Evolutionary conservation across 1,284 basidiomycete species (phyloP).

Genomic region (Sporisorium iseilematis-ciliati): DNA sequence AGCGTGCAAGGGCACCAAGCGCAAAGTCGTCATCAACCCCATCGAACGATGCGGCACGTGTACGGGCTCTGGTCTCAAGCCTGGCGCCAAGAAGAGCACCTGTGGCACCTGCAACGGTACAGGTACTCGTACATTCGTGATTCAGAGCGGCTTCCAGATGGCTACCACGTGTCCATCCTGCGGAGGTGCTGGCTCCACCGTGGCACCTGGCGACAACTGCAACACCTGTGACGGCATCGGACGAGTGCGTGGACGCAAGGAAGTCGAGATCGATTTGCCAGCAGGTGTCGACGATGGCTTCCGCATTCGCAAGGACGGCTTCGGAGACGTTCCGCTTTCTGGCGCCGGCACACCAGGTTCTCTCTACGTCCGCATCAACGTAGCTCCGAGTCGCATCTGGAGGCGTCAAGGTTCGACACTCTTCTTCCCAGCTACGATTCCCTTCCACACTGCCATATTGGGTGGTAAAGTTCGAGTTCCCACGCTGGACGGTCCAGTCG

Average conservation of each 20-base stretch:
- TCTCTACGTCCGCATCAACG: conserved; percentile 87
- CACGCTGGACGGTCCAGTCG: conserved; percentile 94
- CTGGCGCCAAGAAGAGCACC: conserved; percentile 84
- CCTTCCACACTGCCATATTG: conserved; percentile 89
- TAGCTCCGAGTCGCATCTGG: conserved; percentile 86
- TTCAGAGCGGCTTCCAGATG: conserved; percentile 97
- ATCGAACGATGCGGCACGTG: conserved; percentile 88
- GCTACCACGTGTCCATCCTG: conserved; percentile 89
- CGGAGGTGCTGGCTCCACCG: conserved; percentile 82
- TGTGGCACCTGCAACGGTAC: conserved; percentile 87
- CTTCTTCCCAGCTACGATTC: conserved; percentile 90
- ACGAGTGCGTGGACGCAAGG: conserved; percentile 83
- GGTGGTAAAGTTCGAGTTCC: conserved; percentile 93
- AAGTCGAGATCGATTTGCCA: conserved; percentile 82
- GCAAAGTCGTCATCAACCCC: conserved; percentile 82
- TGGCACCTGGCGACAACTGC: conserved; percentile 85
- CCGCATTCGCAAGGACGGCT: conserved; percentile 84
- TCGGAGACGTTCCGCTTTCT: conserved; percentile 86
- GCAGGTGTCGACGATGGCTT: conserved; percentile 95
- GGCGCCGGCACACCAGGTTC: conserved; percentile 80
- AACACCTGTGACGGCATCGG: conserved; percentile 86
- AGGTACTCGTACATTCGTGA: conserved; percentile 88
- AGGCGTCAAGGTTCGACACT: conserved; percentile 91
- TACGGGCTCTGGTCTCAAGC: conserved; percentile 86
- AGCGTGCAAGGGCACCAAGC: conserved; percentile 88